Percentiles rank a stretch among this genome's conserved stretches.
These are phyloP conservation scores for Botrytis elliptica DNA, from an alignment of 2,329 filamentous ascomycete genomes.

Conservation along the genomic window DNA sequence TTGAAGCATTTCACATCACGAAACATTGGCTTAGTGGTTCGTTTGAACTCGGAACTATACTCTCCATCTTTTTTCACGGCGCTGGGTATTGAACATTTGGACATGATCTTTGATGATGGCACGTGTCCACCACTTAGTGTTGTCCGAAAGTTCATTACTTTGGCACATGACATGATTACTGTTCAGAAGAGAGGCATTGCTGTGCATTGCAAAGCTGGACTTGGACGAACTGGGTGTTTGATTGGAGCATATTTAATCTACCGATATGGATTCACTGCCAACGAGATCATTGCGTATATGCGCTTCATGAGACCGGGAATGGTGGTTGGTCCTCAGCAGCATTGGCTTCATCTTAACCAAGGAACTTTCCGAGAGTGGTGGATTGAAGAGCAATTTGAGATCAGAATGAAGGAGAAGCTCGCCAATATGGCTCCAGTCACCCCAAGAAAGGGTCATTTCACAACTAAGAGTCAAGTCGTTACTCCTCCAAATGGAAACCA, in stretches of 20 bases:
- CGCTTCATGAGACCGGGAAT: constrained; percentile 98
- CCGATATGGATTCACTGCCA: constrained; percentile 93
- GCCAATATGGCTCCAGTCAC: constrained; percentile 52
- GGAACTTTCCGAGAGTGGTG: constrained; percentile 98
- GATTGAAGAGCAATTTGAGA: constrained; percentile 61
- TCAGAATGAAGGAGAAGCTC: constrained; percentile 54
- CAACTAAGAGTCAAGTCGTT: constrained; percentile 68
- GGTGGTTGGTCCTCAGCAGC: constrained; percentile 97
- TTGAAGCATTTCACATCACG: constrained; percentile 83
- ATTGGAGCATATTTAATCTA: constrained; percentile 99
- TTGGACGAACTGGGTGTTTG: constrained; percentile 91
- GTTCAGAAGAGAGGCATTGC: constrained; percentile 90
- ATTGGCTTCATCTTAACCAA: constrained; percentile 98
- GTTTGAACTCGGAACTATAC: constrained; percentile 93
- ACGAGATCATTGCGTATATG: constrained; percentile 97
- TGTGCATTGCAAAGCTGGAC: constrained; percentile 96
- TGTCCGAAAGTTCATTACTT: constrained; percentile 91
- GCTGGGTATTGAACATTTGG: constrained; percentile 89
- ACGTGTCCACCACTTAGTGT: constrained; percentile 86
- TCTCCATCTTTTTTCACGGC: constrained; percentile 96
- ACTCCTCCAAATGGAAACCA: constrained; percentile 81
- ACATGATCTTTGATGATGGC: constrained; percentile 99
- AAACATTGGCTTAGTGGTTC: constrained; percentile 89
- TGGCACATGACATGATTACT: constrained; percentile 92
- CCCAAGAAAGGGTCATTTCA: constrained; percentile 56